Base-by-base conservation (phyloP, 106 monocot species). In the Narthecium ossifragum region DNA sequence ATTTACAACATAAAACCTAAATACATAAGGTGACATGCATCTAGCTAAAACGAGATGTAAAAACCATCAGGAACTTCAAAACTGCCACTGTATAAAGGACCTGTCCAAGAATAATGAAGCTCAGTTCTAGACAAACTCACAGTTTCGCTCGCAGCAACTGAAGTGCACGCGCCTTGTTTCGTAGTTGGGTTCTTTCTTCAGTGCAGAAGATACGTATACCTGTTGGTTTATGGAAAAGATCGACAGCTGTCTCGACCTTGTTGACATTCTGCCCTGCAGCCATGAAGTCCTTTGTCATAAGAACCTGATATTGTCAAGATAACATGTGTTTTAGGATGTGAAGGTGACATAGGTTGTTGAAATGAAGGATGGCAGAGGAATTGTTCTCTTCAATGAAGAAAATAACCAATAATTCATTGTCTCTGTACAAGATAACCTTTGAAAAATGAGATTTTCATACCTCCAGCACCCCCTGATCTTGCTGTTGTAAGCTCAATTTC, bases 391-490 rank as follows among this genome's bases (percentile, higher is more conserved):
- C n/a, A 17, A 17, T 43, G 43, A 43, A 43, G 43, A 43, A 43
- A 43, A 43, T 3, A 13, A 43, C 12, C 4, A 18, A 43, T 0
- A 37, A 37, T 5, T 37, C 18, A 13, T 43, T 43, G 14, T 17
- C 43, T 43, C 5, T 4, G 18, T 43, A 43, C 4, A 10, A 43
- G n/a, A n/a, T n/a, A n/a, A n/a, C n/a, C n/a, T n/a, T n/a, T 17
- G 18, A 43, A 43, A 43, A 11, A 43, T 17, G 18, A 43, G 15
- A 10, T 11, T 18, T 8, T 57, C 41, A 57, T 75, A 96, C 94
- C 94, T 90, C 94, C 94, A 60, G 94, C 94, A 34, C 94, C 94
- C 0, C 94, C 94, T 70, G 94, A 96, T 76, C 94, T 80, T 65
- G 94, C 83, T 43, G 94, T 80, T 55, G 90, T 86, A 57, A 96